Base-by-base conservation (phyloP, 345 rosid species). In the Gynandropsis gynandra region DNA sequence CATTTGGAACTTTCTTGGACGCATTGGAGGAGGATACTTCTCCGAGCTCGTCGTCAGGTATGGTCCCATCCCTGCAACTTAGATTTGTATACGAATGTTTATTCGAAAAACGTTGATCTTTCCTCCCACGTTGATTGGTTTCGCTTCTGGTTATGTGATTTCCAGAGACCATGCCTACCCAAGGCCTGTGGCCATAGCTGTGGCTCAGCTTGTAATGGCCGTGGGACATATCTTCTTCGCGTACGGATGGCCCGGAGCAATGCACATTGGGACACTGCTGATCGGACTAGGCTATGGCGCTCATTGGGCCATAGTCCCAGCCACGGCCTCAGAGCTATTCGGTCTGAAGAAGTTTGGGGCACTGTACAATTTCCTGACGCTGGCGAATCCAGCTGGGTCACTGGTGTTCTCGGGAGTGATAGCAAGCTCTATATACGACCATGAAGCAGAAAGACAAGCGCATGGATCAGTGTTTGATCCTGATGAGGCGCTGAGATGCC, bases 271-370 rank as follows among this genome's bases (percentile, higher is more conserved):
- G 19, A 93, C 99, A 6, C 72, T 88, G 42, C 47, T 93, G 76
- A 85, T 83, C 14, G 99, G 99, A 12, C 89, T 85, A 2, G 94
- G 97, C 34, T 88, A 93, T 37, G 99, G 99, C 14, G 80, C 97
- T n/a, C 97, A 88, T 36, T 93, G 97, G 99, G 97, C 97, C 14
- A 85, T 93, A 35, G 90, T 93, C 47, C 99, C 99, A 3, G 99
- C 97, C 27, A 74, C 94, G 33, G 95, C 99, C 37, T 93, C 99
- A 0, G 95, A 93, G 81, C 76, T 93, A 62, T 93, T 93, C 48
- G 99, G 99, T 52, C 54, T 93, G 59, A 93, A 93, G 55, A 93
- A 93, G 51, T 85, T 93, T 12, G 95, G 99, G 43, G 94, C 89
- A 19, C 50, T 93, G 47, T 93, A 93, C 80, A 93, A 93, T 63